A percentile compares a stretch with the other conserved stretches of the same genome.
Evolutionary conservation across 2,329 filamentous ascomycete species (phyloP).

Genomic region (Exophiala mesophila): DNA sequence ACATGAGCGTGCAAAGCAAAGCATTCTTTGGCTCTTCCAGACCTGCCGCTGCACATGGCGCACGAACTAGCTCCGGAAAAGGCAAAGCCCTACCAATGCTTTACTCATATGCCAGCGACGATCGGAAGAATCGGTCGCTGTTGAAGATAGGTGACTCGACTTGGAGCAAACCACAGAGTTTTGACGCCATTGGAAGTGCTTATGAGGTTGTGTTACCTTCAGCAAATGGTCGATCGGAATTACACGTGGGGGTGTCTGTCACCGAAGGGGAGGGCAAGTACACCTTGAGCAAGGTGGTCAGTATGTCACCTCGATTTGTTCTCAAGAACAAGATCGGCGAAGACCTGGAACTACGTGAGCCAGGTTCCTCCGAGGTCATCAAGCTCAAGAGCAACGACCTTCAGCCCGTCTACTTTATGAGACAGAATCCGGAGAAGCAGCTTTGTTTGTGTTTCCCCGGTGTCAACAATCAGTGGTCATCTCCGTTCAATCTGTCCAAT

Average conservation of each 20-base stretch:
- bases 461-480: conserved; percentile 95
- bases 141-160: conserved; percentile 83
- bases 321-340: conserved; percentile 89
- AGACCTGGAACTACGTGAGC: conserved; percentile 83
- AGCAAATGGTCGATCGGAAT: conserved; percentile 65
- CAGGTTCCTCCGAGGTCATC: conserved; percentile 81
- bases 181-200: conserved; percentile 92
- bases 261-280: conserved; percentile 94
- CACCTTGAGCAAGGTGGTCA: conserved; percentile 93
- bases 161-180: conserved; percentile 97
- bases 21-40: conserved; percentile 78
- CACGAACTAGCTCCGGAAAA: conserved; percentile 50
- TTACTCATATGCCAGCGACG: conserved; percentile 88
- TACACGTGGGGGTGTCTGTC: conserved; percentile 85
- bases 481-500: conserved; percentile 95
- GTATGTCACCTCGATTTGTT: conserved; percentile 85
- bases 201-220: conserved; percentile 82
- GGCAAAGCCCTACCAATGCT: conserved; percentile 79
- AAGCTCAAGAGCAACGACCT: conserved; percentile 72
- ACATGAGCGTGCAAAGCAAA: conserved; percentile 83
- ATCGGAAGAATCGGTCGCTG: conserved; percentile 83
- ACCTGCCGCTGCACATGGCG: conserved; percentile 74
- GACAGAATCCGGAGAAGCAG: conserved; percentile 77
- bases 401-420: conserved; percentile 83
- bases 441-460: conserved; percentile 89